Evolutionary conservation across 257 asterid species (phyloP), one percentile per base, ranked within the genome.

Genomic region (Penstemon eatonii): DNA sequence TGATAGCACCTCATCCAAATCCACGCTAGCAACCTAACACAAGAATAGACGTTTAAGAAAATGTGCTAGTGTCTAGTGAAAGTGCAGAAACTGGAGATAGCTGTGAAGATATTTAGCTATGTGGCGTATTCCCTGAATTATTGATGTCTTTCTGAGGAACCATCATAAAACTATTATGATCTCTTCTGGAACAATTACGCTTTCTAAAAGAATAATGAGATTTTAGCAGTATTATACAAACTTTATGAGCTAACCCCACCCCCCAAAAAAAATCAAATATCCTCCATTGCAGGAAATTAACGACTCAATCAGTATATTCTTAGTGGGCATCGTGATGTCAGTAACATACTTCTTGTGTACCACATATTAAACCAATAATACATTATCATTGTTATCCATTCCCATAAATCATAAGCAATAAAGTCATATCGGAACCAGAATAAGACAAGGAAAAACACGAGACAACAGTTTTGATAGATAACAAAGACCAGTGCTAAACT

Each of bases 1-100:
- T 0, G 95, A 90, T 67, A 93, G 96, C 69, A 93, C 96, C 79
- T 93, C 98, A 65, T 90, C 95, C 81, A 87, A 71, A 68, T 83
- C 94, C 73, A 85, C 96, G 0, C 56, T 44, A 72, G 60, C 77
- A 73, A 90, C 97, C 98, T 93, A 84, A 56, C 49, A 69, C 81
- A 63, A 63, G 19, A 65, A 63, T 38, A 49, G 63, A 18, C 62
- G 44, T 10, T 47, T 60, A 68, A 66, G 19, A 61, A 40, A 60
- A 15, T 36, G 45, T n/a, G 43, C 40, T 54, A 25, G 25, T 38
- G 45, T 70, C 62, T 12, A 56, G 15, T 50, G 50, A 6, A 57
- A 43, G 57, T 11, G 57, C 52, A 46, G 38, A 50, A 42, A 66
- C 33, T 55, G 51, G 45, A 49, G 54, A 67, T 56, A 13, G 9